Conservation (phyloP, 2,329 filamentous ascomycete genomes). For the Fusarium sororula region DNA sequence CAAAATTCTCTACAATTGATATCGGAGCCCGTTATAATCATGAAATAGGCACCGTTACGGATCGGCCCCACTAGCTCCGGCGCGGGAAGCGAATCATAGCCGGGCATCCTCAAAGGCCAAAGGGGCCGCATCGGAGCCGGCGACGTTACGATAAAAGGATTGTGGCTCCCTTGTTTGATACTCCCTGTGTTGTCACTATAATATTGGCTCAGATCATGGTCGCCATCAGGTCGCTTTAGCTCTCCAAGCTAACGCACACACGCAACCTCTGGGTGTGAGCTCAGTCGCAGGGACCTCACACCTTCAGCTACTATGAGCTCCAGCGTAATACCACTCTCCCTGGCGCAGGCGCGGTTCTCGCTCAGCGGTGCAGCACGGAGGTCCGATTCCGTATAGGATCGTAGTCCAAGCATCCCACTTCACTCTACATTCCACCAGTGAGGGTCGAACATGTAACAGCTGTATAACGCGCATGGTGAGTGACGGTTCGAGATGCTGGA, state of each 20-base stretch:
- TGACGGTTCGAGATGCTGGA: slow-evolving; percentile 10
- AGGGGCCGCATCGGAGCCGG: slow-evolving; percentile 9
- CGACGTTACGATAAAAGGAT: not conserved
- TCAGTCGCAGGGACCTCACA: slow-evolving; percentile 2
- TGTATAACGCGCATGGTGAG: slow-evolving; percentile 15
- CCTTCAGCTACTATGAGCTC: slow-evolving; percentile 8
- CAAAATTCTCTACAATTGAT: not conserved
- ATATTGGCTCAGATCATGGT: slow-evolving; percentile 27
- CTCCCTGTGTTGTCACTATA: slow-evolving; percentile 13
- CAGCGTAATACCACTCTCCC: slow-evolving; percentile 8
- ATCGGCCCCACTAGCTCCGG: slow-evolving; percentile 29
- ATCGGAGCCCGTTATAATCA: not conserved
- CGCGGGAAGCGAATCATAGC: slow-evolving; percentile 11
- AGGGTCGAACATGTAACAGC: slow-evolving; percentile 28
- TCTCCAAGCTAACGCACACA: slow-evolving; percentile 21
- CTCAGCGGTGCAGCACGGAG: not conserved
- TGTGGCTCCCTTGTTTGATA: slow-evolving; percentile 21
- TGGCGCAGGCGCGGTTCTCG: slow-evolving; percentile 21
- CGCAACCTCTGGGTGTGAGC: slow-evolving; percentile 5
- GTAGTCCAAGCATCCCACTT: slow-evolving; percentile 13
- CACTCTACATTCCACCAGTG: slow-evolving; percentile 27
- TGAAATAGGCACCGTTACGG: not conserved
- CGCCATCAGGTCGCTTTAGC: slow-evolving; percentile 28
- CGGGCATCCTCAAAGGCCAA: not conserved
- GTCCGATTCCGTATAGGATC: slow-evolving; percentile 6